These are phyloP conservation scores for Maudiozyma humilis DNA, from an alignment of 1,139 yeast species.

Conservation along the genomic window DNA sequence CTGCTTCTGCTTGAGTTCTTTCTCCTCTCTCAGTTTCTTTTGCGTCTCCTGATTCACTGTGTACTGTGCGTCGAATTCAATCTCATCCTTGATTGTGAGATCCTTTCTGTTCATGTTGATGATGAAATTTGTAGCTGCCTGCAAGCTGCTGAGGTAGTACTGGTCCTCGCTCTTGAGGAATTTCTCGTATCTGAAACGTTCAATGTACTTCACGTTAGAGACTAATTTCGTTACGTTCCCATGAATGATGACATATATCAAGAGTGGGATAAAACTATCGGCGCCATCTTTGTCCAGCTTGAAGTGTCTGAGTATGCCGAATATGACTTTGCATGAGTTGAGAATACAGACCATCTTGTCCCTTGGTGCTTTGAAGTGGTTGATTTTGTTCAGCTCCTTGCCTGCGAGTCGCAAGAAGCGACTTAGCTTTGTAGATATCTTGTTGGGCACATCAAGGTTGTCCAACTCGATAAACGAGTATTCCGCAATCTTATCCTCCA, in stretches of 20 bases:
- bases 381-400: conserved; percentile 64
- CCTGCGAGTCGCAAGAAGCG: conserved; percentile 66
- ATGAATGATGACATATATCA: conserved; percentile 70
- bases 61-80: conserved; percentile 45
- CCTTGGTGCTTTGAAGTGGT: conserved; percentile 82
- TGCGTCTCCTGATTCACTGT: conserved; percentile 8
- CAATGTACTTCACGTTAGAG: conserved; percentile 78
- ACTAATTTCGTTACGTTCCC: conserved; percentile 56
- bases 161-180: conserved; percentile 83
- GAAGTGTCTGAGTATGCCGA: conserved; percentile 70
- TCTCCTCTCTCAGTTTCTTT: conserved; percentile 2
- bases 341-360: conserved; percentile 88
- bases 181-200: conserved; percentile 66
- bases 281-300: conserved; percentile 70
- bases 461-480: conserved; percentile 68
- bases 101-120: conserved; percentile 49
- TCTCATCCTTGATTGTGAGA: conserved; percentile 58
- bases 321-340: conserved; percentile 86
- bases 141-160: conserved; percentile 77
- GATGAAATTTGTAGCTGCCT: conserved; percentile 76
- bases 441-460: conserved; percentile 66
- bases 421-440: conserved; percentile 38
- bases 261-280: conserved; percentile 80
- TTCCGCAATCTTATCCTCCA: conserved; percentile 51
- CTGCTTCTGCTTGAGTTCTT: neutral